phyloP scores from a whole-genome alignment of 2,329 filamentous ascomycete species.

The Pseudopithomyces maydicus region DNA sequence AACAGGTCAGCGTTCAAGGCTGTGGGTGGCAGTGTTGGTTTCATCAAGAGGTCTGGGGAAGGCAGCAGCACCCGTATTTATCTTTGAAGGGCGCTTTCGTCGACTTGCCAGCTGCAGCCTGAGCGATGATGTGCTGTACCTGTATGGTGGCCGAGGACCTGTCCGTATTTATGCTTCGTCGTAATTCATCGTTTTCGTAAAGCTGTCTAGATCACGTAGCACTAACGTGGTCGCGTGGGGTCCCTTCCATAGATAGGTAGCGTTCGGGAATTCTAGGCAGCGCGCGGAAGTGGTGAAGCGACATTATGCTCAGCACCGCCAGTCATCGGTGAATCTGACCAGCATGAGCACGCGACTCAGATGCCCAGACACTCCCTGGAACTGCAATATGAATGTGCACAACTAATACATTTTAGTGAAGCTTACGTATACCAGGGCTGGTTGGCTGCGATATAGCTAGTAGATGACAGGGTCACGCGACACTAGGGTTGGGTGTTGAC shows the following conservation, averaged over 20 bases:
- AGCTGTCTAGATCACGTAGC: not conserved
- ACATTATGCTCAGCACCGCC: not conserved
- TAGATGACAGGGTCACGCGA: not conserved
- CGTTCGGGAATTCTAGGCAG: not conserved
- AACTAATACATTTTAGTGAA: not conserved
- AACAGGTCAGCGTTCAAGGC: too few species aligned
- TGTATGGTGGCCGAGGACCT: not conserved
- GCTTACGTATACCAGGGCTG: not conserved
- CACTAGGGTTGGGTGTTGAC: not conserved
- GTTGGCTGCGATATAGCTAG: not conserved
- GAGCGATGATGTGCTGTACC: too few species aligned
- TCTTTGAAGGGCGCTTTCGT: too few species aligned
- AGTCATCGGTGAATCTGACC: not conserved
- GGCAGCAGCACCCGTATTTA: too few species aligned
- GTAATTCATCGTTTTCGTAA: not conserved
- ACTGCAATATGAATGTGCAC: not conserved
- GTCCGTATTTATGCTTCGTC: not conserved
- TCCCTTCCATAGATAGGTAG: not conserved
- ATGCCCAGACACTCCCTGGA: not conserved
- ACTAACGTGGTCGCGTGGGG: not conserved
- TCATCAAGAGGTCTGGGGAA: not conserved
- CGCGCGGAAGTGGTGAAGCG: not conserved
- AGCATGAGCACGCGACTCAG: constrained; percentile 1
- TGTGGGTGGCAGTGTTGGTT: not conserved
- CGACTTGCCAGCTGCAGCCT: too few species aligned